phyloP scores from a whole-genome alignment of 2,329 filamentous ascomycete genomes.

The Microdochium nivale region DNA sequence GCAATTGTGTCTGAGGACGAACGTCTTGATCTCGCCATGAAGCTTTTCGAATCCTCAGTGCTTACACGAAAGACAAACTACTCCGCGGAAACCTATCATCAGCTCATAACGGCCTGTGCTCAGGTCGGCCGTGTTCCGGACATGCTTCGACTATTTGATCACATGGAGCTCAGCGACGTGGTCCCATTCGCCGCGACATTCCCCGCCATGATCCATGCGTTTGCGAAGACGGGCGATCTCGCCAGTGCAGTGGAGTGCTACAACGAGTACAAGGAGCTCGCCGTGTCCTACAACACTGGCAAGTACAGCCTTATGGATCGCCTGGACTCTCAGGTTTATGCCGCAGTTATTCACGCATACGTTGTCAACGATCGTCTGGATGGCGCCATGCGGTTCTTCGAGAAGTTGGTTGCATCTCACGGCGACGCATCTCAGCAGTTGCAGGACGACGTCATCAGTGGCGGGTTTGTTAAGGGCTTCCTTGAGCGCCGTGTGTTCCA shows the following conservation, averaged over 20 bases:
- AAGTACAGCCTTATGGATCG: constrained; percentile 59
- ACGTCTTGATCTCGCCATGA: constrained; percentile 74
- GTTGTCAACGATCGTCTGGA: constrained; percentile 71
- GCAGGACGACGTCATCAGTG: constrained; percentile 61
- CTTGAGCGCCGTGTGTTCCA: constrained; percentile 61
- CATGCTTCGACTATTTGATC: constrained; percentile 84
- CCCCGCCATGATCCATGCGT: constrained; percentile 90
- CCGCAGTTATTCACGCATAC: constrained; percentile 85
- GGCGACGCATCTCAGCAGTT: constrained; percentile 51
- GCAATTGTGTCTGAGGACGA: constrained; percentile 83
- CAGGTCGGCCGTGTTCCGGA: constrained; percentile 71
- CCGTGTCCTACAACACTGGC: constrained; percentile 76
- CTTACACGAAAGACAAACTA: constrained; percentile 55
- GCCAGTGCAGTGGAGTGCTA: constrained; percentile 89
- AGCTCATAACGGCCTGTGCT: constrained; percentile 81
- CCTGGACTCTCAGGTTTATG: constrained; percentile 78
- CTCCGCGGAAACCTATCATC: constrained; percentile 74
- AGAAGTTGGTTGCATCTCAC: constrained; percentile 62
- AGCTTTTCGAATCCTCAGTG: constrained; percentile 73
- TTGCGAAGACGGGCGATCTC: constrained; percentile 72
- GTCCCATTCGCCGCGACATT: constrained; percentile 75
- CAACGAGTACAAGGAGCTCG: constrained; percentile 84
- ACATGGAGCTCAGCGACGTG: constrained; percentile 76
- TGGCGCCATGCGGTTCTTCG: constrained; percentile 77
- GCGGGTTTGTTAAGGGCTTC: constrained; percentile 73